Evolutionary conservation across 306 rosid genomes (phyloP).

Genomic region (Prunus persica): DNA sequence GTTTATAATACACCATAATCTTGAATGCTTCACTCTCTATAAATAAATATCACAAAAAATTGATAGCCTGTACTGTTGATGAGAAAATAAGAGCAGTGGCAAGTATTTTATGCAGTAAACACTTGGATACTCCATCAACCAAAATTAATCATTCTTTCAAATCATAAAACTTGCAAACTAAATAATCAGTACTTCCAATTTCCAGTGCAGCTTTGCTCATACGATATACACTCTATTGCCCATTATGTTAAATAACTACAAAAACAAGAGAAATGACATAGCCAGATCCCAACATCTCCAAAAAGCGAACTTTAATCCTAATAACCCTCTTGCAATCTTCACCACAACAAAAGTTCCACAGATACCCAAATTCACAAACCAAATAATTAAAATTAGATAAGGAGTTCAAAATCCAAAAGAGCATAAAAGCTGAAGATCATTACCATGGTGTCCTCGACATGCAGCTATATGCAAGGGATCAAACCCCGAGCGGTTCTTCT

Average conservation of each 20-base stretch:
- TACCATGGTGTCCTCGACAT: constrained; percentile 84
- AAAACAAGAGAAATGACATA: not conserved
- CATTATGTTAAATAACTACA: not conserved
- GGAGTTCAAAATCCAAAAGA: not conserved
- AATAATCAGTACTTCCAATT: not conserved
- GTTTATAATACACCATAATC: not conserved
- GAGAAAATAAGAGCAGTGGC: not conserved
- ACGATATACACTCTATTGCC: not conserved
- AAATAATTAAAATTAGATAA: not conserved
- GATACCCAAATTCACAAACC: not conserved
- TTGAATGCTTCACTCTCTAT: not conserved
- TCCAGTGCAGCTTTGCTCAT: not conserved
- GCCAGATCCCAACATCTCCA: not conserved
- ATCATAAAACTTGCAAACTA: not conserved
- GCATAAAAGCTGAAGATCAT: constrained; percentile 1
- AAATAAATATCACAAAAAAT: not conserved
- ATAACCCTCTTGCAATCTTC: not conserved
- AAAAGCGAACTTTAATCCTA: not conserved
- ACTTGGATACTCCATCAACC: not conserved
- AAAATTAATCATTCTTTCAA: not conserved
- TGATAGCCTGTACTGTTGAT: not conserved
- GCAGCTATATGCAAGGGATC: constrained; percentile 96
- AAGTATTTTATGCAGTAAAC: not conserved
- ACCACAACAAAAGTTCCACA: not conserved
- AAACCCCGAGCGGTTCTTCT: constrained; percentile 65